phyloP scores from a whole-genome alignment of 2,329 filamentous ascomycete genomes.

The Mycosphaerella sp. region DNA sequence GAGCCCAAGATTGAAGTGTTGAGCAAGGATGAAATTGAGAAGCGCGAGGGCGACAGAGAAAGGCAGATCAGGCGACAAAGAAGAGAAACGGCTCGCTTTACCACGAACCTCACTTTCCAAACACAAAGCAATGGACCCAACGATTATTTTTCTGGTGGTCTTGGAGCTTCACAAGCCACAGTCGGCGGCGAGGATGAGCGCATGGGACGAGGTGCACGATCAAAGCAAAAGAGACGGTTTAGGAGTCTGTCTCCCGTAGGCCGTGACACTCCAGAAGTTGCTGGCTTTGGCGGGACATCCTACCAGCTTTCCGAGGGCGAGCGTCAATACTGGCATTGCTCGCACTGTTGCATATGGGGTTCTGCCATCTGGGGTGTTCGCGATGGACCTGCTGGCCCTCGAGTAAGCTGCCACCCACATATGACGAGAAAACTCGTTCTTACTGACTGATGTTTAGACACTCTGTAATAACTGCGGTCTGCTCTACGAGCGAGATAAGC shows the following conservation, averaged over 20 bases:
- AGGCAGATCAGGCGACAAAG: slow-evolving; percentile 79
- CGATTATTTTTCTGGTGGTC: slow-evolving; percentile 53
- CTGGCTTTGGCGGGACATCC: slow-evolving; percentile 59
- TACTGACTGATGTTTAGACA: slow-evolving; percentile 48
- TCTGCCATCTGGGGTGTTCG: slow-evolving; percentile 90
- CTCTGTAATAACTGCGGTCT: slow-evolving; percentile 92
- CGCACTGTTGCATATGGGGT: slow-evolving; percentile 82
- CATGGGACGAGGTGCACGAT: slow-evolving; percentile 85
- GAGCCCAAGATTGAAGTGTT: slow-evolving; percentile 53
- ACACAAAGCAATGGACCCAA: slow-evolving; percentile 38
- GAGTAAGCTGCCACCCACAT: slow-evolving; percentile 32
- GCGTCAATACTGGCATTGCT: slow-evolving; percentile 76
- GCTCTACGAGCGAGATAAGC: slow-evolving; percentile 79
- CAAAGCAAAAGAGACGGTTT: slow-evolving; percentile 92
- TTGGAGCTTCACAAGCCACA: slow-evolving; percentile 36
- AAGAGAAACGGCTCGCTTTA: slow-evolving; percentile 83
- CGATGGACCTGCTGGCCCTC: slow-evolving; percentile 78
- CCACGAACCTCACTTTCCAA: slow-evolving; percentile 38
- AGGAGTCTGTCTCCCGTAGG: slow-evolving; percentile 76
- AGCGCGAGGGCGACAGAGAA: slow-evolving; percentile 89
- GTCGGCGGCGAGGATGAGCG: slow-evolving; percentile 57
- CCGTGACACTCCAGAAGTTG: slow-evolving; percentile 73
- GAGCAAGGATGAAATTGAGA: slow-evolving; percentile 95
- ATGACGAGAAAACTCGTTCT: neutral
- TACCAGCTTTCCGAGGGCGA: slow-evolving; percentile 66